Conservation (phyloP, 805 yeast species). For the Starmerella khaoyaiensis region DNA sequence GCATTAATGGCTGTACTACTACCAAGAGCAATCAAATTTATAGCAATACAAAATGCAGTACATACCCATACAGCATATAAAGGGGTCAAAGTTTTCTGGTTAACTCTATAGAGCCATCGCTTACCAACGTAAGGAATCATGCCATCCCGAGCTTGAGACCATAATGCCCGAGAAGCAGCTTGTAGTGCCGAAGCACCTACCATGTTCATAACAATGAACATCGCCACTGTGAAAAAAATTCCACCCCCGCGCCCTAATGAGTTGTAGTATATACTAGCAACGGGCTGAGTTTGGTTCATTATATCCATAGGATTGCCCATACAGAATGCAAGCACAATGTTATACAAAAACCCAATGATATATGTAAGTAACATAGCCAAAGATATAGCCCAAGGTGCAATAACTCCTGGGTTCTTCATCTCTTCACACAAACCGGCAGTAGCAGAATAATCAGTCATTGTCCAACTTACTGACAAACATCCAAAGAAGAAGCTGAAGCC, state of each 20-base stretch:
- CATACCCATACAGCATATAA: slow-evolving; percentile 48
- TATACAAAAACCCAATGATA: slow-evolving; percentile 25
- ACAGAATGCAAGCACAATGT: slow-evolving; percentile 26
- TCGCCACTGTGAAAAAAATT: slow-evolving; percentile 45
- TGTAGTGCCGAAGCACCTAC: slow-evolving; percentile 53
- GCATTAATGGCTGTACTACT: slow-evolving; percentile 50
- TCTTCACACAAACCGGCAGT: slow-evolving; percentile 69
- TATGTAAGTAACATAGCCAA: slow-evolving; percentile 32
- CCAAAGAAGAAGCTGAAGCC: slow-evolving; percentile 50
- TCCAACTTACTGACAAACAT: slow-evolving; percentile 33
- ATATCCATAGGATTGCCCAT: slow-evolving; percentile 24
- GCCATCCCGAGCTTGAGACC: slow-evolving; percentile 68
- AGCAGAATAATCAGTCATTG: slow-evolving; percentile 64
- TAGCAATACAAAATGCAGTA: slow-evolving; percentile 36
- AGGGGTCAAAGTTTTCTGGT: slow-evolving; percentile 45
- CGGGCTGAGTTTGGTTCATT: slow-evolving; percentile 34
- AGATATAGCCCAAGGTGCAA: slow-evolving; percentile 48
- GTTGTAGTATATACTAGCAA: slow-evolving; percentile 52
- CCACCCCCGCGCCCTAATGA: slow-evolving; percentile 56
- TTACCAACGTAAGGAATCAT: slow-evolving; percentile 40
- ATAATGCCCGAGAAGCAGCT: slow-evolving; percentile 56
- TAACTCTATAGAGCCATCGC: slow-evolving; percentile 34
- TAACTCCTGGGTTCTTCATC: slow-evolving; percentile 40
- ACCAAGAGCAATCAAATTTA: slow-evolving; percentile 50
- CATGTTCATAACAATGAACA: slow-evolving; percentile 48